A percentile compares a stretch with the other conserved stretches of the same genome.
These are phyloP conservation scores for Trametes villosa DNA, from an alignment of 768 basidiomycete genomes.

Conservation along the genomic window DNA sequence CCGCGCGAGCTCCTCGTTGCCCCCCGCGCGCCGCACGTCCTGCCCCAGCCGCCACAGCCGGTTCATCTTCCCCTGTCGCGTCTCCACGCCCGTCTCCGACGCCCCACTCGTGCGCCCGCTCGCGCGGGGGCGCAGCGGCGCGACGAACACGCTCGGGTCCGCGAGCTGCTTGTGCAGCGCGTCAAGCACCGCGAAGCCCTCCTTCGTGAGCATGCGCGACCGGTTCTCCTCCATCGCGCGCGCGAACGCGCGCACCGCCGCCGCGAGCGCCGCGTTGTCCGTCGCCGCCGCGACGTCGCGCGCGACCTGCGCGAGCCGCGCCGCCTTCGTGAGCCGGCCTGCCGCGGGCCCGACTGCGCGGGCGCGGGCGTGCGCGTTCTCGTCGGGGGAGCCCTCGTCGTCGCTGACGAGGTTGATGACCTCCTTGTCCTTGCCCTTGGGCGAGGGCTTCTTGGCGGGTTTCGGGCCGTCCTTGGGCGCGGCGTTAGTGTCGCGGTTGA, in stretches of 20 bases:
- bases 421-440: conserved; percentile 23
- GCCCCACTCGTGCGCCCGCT: conserved; percentile 25
- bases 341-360: conserved; percentile 36
- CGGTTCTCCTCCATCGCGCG: conserved; percentile 65
- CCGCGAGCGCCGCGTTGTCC: conserved; percentile 59
- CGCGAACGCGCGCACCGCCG: conserved; percentile 62
- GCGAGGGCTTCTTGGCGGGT: conserved; percentile 1
- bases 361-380: conserved; percentile 27
- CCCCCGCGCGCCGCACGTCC: conserved; percentile 55
- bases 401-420: conserved; percentile 40
- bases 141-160: conserved; percentile 63
- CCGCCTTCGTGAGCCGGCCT: conserved; percentile 53
- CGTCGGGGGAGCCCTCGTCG: conserved; percentile 35
- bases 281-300: conserved; percentile 47
- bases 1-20: conserved; percentile 60
- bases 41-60: conserved; percentile 59
- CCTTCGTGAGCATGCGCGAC: conserved; percentile 68
- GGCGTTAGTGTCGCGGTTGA: conserved; percentile 42
- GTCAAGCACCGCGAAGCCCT: conserved; percentile 73
- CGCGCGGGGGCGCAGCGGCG: conserved; percentile 56
- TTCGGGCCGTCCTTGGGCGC: conserved; percentile 25
- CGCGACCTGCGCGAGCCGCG: conserved; percentile 53
- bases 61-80: conserved; percentile 58
- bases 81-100: conserved; percentile 38
- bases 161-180: conserved; percentile 70